Evolutionary conservation across 768 basidiomycete genomes (phyloP).

Genomic region (Termitomyces heimii): DNA sequence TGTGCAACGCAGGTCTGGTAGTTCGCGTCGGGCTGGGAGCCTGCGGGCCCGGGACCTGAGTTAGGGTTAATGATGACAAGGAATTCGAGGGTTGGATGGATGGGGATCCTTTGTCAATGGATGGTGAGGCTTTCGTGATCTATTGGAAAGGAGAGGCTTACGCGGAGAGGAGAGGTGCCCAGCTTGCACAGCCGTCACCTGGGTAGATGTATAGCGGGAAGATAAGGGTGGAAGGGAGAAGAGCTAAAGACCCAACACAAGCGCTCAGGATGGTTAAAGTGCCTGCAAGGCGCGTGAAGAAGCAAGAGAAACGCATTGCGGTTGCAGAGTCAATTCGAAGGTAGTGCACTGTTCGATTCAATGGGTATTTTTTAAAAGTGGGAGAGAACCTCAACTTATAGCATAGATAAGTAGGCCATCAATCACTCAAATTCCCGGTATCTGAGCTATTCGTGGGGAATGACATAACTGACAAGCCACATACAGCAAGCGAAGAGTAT

Average conservation of each 20-base stretch:
- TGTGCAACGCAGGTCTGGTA: constrained; percentile 24
- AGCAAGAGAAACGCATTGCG: not conserved
- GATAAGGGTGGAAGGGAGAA: constrained; percentile 19
- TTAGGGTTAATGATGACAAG: constrained; percentile 25
- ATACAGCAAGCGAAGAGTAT: not conserved
- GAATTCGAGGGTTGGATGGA: constrained; percentile 21
- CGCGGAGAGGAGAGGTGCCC: constrained; percentile 21
- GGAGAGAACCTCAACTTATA: not conserved
- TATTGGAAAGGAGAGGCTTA: constrained; percentile 3
- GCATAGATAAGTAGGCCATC: not conserved
- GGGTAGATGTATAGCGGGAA: constrained; percentile 29
- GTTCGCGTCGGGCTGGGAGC: constrained; percentile 21
- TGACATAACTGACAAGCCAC: not conserved
- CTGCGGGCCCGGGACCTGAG: constrained; percentile 22
- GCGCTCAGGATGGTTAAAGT: not conserved
- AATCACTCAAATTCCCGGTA: not conserved
- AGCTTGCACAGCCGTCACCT: constrained; percentile 16
- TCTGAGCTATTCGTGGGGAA: not conserved
- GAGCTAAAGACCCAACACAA: not conserved
- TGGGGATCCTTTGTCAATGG: constrained; percentile 16
- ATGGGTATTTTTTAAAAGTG: not conserved
- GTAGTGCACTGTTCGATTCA: not conserved
- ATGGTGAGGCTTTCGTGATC: not conserved
- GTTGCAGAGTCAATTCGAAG: not conserved
- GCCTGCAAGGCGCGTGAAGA: not conserved